Evolutionary conservation across 1,139 yeast species (phyloP).

Genomic region (Blastobotrys proliferans): DNA sequence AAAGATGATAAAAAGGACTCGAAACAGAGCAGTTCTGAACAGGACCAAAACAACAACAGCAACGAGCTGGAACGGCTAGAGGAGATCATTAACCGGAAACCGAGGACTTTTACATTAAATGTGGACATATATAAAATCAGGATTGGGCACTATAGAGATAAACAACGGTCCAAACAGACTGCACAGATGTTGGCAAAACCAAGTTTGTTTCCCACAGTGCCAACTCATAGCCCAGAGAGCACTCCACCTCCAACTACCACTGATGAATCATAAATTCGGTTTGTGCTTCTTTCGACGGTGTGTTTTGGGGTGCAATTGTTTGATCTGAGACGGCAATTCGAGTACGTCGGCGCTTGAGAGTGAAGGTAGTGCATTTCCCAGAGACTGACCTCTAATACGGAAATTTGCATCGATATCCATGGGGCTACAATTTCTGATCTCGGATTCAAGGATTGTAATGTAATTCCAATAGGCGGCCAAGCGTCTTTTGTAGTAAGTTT

Average conservation of each 20-base stretch:
- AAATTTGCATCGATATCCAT: not conserved
- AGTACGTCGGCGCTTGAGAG: not conserved
- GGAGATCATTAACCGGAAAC: conserved; percentile 35
- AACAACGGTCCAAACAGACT: conserved; percentile 40
- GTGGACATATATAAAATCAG: conserved; percentile 52
- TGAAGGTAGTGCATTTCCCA: no score
- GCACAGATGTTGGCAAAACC: conserved; percentile 43
- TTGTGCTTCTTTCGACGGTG: no score
- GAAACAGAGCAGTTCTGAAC: conserved; percentile 22
- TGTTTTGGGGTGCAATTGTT: no score
- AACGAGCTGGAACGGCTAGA: conserved; percentile 23
- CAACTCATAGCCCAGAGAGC: conserved; percentile 31
- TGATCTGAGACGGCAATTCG: conserved; percentile 2
- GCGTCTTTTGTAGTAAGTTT: no score
- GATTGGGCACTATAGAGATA: conserved; percentile 41
- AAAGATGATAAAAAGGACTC: conserved; percentile 23
- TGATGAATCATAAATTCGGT: no score
- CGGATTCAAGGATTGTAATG: conserved; percentile 6
- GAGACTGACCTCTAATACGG: not conserved
- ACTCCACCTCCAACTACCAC: conserved; percentile 2
- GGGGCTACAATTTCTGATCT: not conserved
- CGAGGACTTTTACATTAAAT: conserved; percentile 49
- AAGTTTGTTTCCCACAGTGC: conserved; percentile 55
- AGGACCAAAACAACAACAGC: conserved; percentile 21
- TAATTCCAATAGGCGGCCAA: no score